A percentile compares a stretch with the other conserved stretches of the same genome.
These are phyloP conservation scores for Magnolia kwangsiensis DNA, from an alignment of 164 flowering plant species.

Conservation along the genomic window DNA sequence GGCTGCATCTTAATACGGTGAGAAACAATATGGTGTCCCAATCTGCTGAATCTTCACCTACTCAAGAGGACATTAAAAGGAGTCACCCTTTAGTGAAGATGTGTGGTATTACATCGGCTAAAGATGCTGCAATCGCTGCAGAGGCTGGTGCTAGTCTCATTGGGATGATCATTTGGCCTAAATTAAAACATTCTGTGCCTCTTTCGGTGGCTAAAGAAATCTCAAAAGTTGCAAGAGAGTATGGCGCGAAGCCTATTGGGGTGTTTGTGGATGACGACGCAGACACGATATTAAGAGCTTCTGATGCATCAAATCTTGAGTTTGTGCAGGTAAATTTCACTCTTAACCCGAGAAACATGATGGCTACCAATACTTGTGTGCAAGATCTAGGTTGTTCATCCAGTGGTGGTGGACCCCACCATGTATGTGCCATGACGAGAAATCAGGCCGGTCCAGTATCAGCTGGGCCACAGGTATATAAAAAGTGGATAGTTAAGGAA, in stretches of 20 bases:
- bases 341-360: not conserved
- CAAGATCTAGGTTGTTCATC: not conserved
- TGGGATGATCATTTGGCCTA: constrained; percentile 96
- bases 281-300: constrained; percentile 56
- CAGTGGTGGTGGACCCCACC: not conserved
- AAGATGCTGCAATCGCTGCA: constrained; percentile 34
- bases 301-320: constrained; percentile 66
- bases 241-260: constrained; percentile 88
- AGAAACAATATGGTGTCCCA: constrained; percentile 7
- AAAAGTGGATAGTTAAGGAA: too few relatives aligned
- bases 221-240: constrained; percentile 63
- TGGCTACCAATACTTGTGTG: not conserved
- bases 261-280: constrained; percentile 94
- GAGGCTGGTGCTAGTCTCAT: constrained; percentile 48
- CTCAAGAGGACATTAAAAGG: constrained; percentile 8
- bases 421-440: not conserved
- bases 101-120: constrained; percentile 72
- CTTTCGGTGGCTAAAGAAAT: constrained; percentile 73
- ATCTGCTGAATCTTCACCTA: constrained; percentile 10
- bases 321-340: constrained; percentile 59
- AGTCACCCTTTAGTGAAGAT: constrained; percentile 54
- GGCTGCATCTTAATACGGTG: not conserved
- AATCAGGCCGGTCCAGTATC: not conserved
- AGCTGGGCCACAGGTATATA: not conserved
- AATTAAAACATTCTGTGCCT: constrained; percentile 85